Evolutionary conservation across 2,329 filamentous ascomycete species (phyloP).

Genomic region (Colletotrichum somersetense): DNA sequence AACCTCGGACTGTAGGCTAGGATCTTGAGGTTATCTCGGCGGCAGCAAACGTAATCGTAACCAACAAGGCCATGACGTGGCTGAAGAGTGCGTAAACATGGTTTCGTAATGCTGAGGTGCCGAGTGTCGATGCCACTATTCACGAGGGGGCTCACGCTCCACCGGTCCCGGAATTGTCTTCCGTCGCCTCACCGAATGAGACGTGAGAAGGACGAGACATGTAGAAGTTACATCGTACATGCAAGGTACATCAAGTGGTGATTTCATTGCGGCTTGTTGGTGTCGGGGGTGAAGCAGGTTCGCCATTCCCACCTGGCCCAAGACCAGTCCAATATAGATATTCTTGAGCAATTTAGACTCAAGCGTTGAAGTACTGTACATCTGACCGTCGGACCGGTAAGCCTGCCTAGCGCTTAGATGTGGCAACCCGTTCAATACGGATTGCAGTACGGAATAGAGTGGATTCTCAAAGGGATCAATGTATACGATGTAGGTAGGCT

Average conservation of each 20-base stretch:
- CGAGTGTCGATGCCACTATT: too few relatives aligned
- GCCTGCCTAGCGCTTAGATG: not conserved
- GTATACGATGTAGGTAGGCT: not conserved
- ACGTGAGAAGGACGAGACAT: not conserved
- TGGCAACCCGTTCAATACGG: not conserved
- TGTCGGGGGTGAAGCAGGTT: not conserved
- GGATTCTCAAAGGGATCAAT: not conserved
- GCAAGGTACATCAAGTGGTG: not conserved
- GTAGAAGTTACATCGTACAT: not conserved
- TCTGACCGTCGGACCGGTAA: not conserved
- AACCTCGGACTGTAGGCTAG: not conserved
- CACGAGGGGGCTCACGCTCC: too few relatives aligned
- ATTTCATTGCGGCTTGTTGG: not conserved
- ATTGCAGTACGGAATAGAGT: not conserved
- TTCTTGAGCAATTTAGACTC: not conserved
- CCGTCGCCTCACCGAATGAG: not conserved
- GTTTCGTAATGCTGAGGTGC: not conserved
- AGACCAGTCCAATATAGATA: not conserved
- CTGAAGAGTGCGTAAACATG: not conserved
- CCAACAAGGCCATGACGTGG: constrained; percentile 5
- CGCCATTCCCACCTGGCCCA: too few relatives aligned
- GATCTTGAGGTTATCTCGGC: not conserved
- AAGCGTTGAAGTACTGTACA: too few relatives aligned
- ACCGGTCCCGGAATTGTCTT: not conserved
- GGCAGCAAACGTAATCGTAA: not conserved